These are phyloP conservation scores for Fusarium armeniacum DNA, from an alignment of 2,329 filamentous ascomycete genomes.

Conservation along the genomic window DNA sequence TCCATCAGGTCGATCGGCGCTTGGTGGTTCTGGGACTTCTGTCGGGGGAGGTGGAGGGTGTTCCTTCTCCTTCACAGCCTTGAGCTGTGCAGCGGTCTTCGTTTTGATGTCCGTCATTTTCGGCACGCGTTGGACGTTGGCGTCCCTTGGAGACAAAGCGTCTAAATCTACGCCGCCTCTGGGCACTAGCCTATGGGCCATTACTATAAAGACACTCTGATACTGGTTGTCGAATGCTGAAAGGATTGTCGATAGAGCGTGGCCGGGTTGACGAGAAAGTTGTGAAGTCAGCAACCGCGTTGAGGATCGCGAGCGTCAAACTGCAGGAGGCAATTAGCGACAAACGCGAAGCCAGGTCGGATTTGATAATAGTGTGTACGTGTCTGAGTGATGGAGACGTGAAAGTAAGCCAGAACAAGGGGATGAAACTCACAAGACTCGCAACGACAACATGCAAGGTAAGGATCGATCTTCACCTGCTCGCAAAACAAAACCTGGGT, in stretches of 20 bases:
- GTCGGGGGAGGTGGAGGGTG: slow-evolving; percentile 75
- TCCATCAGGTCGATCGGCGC: slow-evolving; percentile 76
- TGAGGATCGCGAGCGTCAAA: slow-evolving; percentile 31
- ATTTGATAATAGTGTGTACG: neutral
- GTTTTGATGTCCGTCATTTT: slow-evolving; percentile 65
- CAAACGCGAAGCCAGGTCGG: neutral
- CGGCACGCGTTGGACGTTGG: slow-evolving; percentile 70
- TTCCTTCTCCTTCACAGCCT: slow-evolving; percentile 73
- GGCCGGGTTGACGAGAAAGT: slow-evolving; percentile 20
- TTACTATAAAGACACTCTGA: slow-evolving; percentile 43
- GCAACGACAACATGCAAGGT: slow-evolving; percentile 50
- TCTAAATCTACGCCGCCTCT: slow-evolving; percentile 70
- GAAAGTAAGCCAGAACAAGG: slow-evolving; percentile 18
- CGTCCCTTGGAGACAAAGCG: slow-evolving; percentile 75
- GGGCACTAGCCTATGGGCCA: slow-evolving; percentile 64
- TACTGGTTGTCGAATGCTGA: slow-evolving; percentile 11
- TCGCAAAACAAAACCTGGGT: slow-evolving; percentile 26
- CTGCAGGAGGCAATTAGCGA: slow-evolving; percentile 32
- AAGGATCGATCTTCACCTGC: slow-evolving; percentile 34
- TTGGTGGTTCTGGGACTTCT: slow-evolving; percentile 73
- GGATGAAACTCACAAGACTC: slow-evolving; percentile 47
- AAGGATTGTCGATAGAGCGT: slow-evolving; percentile 11
- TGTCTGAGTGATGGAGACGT: neutral
- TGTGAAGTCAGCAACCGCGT: slow-evolving; percentile 38
- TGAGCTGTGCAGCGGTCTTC: slow-evolving; percentile 66